phyloP scores from a whole-genome alignment of 225 moss, liverwort and hornwort species.

The Pseudoscleropodium purum region DNA sequence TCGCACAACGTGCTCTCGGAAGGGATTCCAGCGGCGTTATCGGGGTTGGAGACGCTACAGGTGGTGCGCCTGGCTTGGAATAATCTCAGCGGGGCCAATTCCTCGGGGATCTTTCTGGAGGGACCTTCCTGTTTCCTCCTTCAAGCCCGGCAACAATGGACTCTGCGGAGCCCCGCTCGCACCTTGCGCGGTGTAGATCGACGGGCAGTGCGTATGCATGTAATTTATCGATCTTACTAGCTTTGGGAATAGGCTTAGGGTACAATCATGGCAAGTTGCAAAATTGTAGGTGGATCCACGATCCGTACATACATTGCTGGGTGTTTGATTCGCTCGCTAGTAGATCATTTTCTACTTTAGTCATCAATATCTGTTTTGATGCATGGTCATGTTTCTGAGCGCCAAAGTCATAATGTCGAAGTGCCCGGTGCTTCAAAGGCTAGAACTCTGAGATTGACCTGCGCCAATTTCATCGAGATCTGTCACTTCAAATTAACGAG shows the following conservation, averaged over 20 bases:
- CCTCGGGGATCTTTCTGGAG: not conserved
- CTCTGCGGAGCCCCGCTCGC: not conserved
- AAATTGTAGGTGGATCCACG: not conserved
- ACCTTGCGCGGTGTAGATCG: not conserved
- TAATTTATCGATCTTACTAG: not conserved
- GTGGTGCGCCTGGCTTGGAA: not conserved
- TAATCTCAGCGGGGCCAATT: not conserved
- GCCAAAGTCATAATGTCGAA: not conserved
- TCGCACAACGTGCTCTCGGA: not conserved
- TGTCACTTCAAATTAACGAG: not conserved
- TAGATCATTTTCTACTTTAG: not conserved
- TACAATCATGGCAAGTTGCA: not conserved
- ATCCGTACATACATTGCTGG: not conserved
- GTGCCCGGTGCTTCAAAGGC: not conserved
- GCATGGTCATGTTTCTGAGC: not conserved
- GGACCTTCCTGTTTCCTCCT: not conserved
- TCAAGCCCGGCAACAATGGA: not conserved
- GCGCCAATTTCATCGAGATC: not conserved
- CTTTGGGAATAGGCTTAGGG: not conserved
- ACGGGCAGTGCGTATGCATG: not conserved
- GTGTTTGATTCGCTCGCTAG: not conserved
- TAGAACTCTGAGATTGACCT: not conserved
- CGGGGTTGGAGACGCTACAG: not conserved
- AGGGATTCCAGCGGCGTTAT: not conserved
- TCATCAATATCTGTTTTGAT: not conserved